Evolutionary conservation across 1,139 yeast species (phyloP).

Genomic region (Pichia norvegensis): DNA sequence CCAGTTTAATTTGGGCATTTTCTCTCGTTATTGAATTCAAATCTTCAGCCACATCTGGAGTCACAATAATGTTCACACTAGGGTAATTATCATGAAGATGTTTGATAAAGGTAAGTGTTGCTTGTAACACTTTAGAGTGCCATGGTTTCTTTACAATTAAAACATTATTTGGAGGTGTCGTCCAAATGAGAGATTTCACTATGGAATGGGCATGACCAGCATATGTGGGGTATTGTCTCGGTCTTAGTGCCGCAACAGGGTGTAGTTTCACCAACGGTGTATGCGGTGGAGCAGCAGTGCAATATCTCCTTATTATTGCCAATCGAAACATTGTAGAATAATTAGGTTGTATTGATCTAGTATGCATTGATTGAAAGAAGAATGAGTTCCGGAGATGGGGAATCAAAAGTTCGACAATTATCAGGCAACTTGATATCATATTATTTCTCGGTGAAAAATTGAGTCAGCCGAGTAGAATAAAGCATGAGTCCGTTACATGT

Average conservation of each 20-base stretch:
- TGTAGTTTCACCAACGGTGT: conserved; percentile 5
- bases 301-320: neutral
- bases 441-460: too few species aligned
- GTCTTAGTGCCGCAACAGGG: conserved; percentile 11
- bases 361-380: neutral
- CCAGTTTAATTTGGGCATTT: conserved; percentile 10
- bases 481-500: too few species aligned
- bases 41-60: conserved; percentile 69
- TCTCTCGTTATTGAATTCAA: conserved; percentile 28
- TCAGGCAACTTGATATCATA: neutral
- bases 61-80: conserved; percentile 67
- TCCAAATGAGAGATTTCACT: conserved; percentile 39
- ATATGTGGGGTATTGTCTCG: conserved; percentile 25
- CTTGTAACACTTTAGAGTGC: conserved; percentile 55
- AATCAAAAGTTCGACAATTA: neutral
- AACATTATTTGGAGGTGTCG: conserved; percentile 55
- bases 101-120: conserved; percentile 57
- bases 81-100: conserved; percentile 54
- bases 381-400: neutral
- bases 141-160: conserved; percentile 81
- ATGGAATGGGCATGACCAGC: conserved; percentile 33
- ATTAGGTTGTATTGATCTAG: too few species aligned
- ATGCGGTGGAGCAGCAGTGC: neutral
- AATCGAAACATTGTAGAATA: neutral
- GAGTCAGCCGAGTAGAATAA: too few species aligned